Evolutionary conservation across 148 eudicot species (phyloP).

Genomic region (Rhododendron ovatum): DNA sequence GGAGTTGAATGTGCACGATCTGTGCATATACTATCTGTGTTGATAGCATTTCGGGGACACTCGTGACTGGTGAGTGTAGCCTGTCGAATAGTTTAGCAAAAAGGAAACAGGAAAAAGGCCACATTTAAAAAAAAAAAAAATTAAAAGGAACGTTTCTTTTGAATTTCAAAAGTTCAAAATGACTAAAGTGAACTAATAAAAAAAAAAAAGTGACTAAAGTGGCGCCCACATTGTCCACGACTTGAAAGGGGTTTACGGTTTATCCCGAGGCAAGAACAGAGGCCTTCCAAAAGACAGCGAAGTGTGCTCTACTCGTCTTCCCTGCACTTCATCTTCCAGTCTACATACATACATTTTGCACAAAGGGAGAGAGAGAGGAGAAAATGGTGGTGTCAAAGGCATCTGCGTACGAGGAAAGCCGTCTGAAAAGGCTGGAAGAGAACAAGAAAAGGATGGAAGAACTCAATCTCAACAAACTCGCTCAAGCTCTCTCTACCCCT

Average conservation of each 20-base stretch:
- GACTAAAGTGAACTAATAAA: too few relatives aligned
- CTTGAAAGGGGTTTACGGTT: not conserved
- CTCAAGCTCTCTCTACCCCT: slow-evolving; percentile 27
- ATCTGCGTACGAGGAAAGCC: slow-evolving; percentile 40
- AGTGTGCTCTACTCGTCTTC: not conserved
- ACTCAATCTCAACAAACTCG: slow-evolving; percentile 56
- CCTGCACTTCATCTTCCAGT: slow-evolving; percentile 1
- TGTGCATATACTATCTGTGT: too few relatives aligned
- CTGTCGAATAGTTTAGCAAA: too few relatives aligned
- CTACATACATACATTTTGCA: not conserved
- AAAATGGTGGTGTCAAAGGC: slow-evolving; percentile 30
- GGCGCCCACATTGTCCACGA: not conserved
- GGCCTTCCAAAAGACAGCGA: not conserved
- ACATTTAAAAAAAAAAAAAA: too few relatives aligned
- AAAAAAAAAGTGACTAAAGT: not conserved
- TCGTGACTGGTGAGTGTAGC: too few relatives aligned
- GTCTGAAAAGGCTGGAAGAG: slow-evolving; percentile 56
- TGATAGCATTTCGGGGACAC: too few relatives aligned
- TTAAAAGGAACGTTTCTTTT: too few relatives aligned
- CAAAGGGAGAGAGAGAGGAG: not conserved
- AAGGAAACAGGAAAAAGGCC: too few relatives aligned
- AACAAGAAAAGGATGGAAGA: slow-evolving; percentile 67
- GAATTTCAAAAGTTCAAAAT: too few relatives aligned
- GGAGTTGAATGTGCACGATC: too few relatives aligned
- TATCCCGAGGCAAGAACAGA: not conserved